Evolutionary conservation across 2,329 filamentous ascomycete species (phyloP).

Genomic region (Pestalotiopsis sp.): DNA sequence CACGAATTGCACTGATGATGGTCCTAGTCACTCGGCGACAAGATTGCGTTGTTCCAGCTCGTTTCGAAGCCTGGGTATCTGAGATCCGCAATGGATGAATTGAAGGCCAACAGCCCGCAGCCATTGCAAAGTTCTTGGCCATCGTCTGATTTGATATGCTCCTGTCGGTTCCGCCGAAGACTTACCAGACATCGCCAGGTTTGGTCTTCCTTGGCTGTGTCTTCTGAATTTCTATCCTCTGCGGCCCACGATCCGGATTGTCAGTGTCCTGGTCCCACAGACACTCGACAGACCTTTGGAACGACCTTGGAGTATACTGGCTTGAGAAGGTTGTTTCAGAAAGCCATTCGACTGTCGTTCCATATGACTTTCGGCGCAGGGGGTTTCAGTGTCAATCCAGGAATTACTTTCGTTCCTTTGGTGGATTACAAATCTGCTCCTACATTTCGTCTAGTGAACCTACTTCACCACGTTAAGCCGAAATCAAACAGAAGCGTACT

Average conservation of each 20-base stretch:
- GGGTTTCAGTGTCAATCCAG: not conserved
- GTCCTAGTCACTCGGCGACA: not conserved
- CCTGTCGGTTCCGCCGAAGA: not conserved
- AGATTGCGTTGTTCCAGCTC: not conserved
- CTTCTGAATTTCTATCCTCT: not conserved
- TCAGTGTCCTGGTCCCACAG: not conserved
- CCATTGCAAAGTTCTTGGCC: not conserved
- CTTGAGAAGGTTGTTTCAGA: not conserved
- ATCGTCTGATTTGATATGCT: not conserved
- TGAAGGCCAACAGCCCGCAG: not conserved
- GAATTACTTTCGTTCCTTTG: not conserved
- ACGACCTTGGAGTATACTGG: not conserved
- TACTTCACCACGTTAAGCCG: not conserved
- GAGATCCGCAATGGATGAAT: not conserved
- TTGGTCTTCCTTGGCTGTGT: not conserved
- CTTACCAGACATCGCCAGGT: not conserved
- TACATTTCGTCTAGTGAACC: not conserved
- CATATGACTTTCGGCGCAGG: not conserved
- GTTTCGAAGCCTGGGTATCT: not conserved
- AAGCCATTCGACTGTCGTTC: not conserved
- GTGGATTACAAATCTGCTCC: not conserved
- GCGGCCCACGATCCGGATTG: not conserved
- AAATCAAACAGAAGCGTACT: too few species aligned
- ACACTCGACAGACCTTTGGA: not conserved
- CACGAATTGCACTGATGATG: not conserved